These are phyloP conservation scores for Castanea mollissima DNA, from an alignment of 306 rosid genomes.

Conservation along the genomic window DNA sequence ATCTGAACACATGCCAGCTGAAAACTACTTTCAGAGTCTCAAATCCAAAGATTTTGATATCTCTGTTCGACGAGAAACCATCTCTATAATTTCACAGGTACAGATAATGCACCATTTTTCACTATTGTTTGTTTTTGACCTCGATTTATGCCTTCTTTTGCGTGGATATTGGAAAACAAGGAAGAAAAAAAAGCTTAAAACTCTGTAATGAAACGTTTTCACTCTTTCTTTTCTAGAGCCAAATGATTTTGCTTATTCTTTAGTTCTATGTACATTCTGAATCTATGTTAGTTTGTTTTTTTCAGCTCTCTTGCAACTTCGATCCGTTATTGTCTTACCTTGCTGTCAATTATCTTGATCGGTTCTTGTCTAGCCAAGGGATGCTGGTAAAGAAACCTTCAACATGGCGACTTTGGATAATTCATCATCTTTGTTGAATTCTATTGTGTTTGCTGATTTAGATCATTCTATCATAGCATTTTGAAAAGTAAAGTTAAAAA, in stretches of 20 bases:
- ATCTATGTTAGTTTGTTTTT: neutral
- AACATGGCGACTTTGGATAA: neutral
- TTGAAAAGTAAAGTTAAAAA: neutral
- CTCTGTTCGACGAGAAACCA: constrained; percentile 54
- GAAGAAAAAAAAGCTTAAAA: neutral
- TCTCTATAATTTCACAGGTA: constrained; percentile 75
- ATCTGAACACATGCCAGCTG: constrained; percentile 79
- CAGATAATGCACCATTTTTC: no score
- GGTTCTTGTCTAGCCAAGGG: constrained; percentile 67
- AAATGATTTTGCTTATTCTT: neutral
- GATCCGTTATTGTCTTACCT: constrained; percentile 69
- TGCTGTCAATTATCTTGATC: constrained; percentile 85
- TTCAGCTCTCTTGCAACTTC: constrained; percentile 55
- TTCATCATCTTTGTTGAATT: neutral
- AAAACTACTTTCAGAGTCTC: constrained; percentile 51
- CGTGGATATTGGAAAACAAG: no score
- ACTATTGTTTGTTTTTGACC: neutral
- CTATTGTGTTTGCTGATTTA: neutral
- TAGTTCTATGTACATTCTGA: neutral
- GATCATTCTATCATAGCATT: neutral
- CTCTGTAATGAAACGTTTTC: neutral
- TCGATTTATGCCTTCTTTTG: neutral
- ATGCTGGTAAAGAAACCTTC: constrained; percentile 46
- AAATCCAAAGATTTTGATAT: constrained; percentile 40
- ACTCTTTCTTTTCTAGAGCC: neutral